Evolutionary conservation across 371 early-diverging fungal species (phyloP).

Genomic region (Mucor piriformis): DNA sequence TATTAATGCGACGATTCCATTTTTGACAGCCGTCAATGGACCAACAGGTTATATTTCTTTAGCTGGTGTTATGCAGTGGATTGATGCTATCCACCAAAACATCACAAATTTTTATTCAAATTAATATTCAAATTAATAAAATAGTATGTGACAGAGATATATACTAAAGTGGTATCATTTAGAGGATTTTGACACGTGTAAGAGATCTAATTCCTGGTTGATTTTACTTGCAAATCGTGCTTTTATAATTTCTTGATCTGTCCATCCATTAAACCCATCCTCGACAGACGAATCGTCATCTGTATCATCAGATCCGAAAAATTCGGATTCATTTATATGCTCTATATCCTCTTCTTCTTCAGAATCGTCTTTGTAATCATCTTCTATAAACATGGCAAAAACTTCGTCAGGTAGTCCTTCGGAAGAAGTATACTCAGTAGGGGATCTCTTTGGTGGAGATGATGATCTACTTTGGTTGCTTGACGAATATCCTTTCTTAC

Average conservation of each 20-base stretch:
- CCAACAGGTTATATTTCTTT: constrained; percentile 19
- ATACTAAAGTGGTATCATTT: neutral
- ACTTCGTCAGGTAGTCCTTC: constrained; percentile 13
- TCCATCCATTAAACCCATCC: constrained; percentile 43
- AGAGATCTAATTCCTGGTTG: neutral
- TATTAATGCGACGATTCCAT: neutral
- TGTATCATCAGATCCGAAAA: constrained; percentile 16
- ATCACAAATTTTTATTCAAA: neutral
- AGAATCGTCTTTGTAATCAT: constrained; percentile 5
- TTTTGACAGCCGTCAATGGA: constrained; percentile 19
- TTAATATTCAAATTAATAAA: neutral
- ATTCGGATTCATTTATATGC: neutral
- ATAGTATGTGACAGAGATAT: neutral
- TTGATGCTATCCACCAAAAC: neutral
- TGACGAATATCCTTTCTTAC: constrained; percentile 1
- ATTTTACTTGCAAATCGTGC: constrained; percentile 7
- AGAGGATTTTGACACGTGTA: constrained; percentile 1
- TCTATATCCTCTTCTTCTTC: constrained; percentile 14
- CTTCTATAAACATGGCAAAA: constrained; percentile 16
- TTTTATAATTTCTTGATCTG: constrained; percentile 46
- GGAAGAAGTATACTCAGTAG: neutral
- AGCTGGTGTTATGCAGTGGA: constrained; percentile 22
- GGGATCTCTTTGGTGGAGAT: constrained; percentile 1
- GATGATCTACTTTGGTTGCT: constrained; percentile 6
- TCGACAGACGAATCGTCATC: constrained; percentile 14